phyloP scores from a whole-genome alignment of 2,329 filamentous ascomycete species.

The Penicillium sp. region DNA sequence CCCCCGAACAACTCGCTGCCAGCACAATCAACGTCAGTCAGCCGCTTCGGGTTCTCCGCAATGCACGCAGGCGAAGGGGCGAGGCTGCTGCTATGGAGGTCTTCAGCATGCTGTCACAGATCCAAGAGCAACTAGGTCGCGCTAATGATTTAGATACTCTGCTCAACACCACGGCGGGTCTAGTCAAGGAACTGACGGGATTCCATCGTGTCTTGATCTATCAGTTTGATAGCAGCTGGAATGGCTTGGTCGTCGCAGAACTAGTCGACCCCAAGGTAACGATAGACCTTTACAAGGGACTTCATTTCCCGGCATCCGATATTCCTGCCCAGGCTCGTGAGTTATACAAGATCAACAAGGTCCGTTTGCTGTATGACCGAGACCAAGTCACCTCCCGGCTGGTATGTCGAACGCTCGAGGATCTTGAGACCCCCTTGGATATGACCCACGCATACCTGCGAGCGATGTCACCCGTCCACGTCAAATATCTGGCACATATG shows the following conservation, averaged over 20 bases:
- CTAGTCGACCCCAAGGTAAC: constrained; percentile 76
- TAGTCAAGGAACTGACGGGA: constrained; percentile 84
- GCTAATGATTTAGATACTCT: constrained; percentile 69
- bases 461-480: constrained; percentile 77
- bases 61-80: constrained; percentile 69
- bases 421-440: constrained; percentile 66
- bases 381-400: constrained; percentile 75
- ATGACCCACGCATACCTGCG: constrained; percentile 81
- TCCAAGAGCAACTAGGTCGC: constrained; percentile 71
- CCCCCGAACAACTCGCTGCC: constrained; percentile 68
- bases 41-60: constrained; percentile 72
- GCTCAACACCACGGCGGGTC: constrained; percentile 75
- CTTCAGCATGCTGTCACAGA: constrained; percentile 88
- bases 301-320: constrained; percentile 85
- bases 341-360: constrained; percentile 87
- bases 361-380: constrained; percentile 80
- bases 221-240: constrained; percentile 79
- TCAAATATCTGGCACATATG: constrained; percentile 88
- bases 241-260: constrained; percentile 83
- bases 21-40: constrained; percentile 74
- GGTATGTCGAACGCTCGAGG: constrained; percentile 71
- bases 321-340: constrained; percentile 83
- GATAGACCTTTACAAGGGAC: constrained; percentile 78
- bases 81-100: constrained; percentile 88
- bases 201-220: constrained; percentile 94